Percentiles rank a stretch among this genome's conserved stretches.
Evolutionary conservation across 257 asterid species (phyloP).

Genomic region (Buddleja alternifolia): DNA sequence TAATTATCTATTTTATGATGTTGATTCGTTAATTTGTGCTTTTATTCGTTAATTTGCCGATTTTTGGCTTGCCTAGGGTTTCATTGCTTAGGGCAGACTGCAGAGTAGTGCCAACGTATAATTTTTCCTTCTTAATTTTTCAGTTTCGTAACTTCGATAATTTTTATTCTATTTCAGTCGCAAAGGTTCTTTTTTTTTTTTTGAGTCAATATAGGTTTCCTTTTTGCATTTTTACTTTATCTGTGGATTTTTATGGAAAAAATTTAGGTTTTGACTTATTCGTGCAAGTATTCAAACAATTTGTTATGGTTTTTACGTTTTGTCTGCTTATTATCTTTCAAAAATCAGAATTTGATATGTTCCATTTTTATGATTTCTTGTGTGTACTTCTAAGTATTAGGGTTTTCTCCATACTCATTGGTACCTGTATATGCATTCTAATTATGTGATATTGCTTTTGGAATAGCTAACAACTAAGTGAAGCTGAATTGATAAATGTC

Average conservation of each 20-base stretch:
- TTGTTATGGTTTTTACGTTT: too few relatives aligned
- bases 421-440: constrained; percentile 21
- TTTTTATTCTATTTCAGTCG: not conserved
- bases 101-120: constrained; percentile 1
- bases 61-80: constrained; percentile 32
- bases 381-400: constrained; percentile 8
- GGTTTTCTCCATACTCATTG: constrained; percentile 14
- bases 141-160: constrained; percentile 6
- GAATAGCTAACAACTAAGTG: constrained; percentile 4
- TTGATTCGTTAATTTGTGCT: constrained; percentile 27
- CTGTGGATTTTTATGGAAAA: not conserved
- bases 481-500: not conserved
- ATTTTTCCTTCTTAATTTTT: not conserved
- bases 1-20: constrained; percentile 22
- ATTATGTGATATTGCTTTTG: not conserved
- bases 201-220: not conserved
- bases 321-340: not conserved
- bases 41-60: constrained; percentile 15
- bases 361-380: constrained; percentile 6
- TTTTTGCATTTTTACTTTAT: not conserved
- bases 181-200: not conserved
- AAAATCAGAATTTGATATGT: not conserved
- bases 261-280: not conserved
- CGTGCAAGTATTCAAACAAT: too few relatives aligned
- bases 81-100: constrained; percentile 17